Base-by-base conservation (phyloP, 2,329 filamentous ascomycete species). In the Epichloe bromicola region DNA sequence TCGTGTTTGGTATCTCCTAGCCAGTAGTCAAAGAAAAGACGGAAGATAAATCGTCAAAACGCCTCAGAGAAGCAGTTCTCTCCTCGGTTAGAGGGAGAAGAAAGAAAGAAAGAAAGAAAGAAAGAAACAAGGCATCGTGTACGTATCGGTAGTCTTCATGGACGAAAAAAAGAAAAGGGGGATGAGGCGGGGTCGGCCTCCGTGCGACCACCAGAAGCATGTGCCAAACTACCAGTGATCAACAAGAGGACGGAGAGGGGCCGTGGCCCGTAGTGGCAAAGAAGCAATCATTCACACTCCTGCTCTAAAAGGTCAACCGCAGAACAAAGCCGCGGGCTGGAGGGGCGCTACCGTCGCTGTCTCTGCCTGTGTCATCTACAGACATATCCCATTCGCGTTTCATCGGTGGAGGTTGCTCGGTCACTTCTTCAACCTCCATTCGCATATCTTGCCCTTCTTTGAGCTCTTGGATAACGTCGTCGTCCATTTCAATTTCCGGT, bases 401-500 rank as follows among this genome's bases (percentile, higher is more conserved):
- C 39, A 70, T 59, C 26, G 42, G 43, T 10, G 51, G 38, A 23
- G 58, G 46, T 33, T 60, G 59, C 33, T 70, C 67, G 4, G 64
- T 59, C n/a, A 71, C 60, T 57, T 78, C 73, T 17, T 65, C 63
- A 41, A 86, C 73, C 58, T 93, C 83, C 52, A 86, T 75, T 53
- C 83, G 79, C 85, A 97, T 93, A 61, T 95, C 91, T 66, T 97
- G 88, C 34, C 89, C 90, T 69, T 98, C 93, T 2, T 82, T 79
- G 49, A 97, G 73, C 65, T 91, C 85, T 43, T 79, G 78, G 34
- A 97, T 80, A 46, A 94, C 83, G 55, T 96, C 89, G 61, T 97
- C 89, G 61, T 97, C 93, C 59, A 97, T 78, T 61, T 94, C 80
- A 51, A 97, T 82, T 60, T 89, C 82, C 1, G 96, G 69, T 0